Base-by-base conservation (phyloP, 345 rosid genomes). In the Ceriops tagal region DNA sequence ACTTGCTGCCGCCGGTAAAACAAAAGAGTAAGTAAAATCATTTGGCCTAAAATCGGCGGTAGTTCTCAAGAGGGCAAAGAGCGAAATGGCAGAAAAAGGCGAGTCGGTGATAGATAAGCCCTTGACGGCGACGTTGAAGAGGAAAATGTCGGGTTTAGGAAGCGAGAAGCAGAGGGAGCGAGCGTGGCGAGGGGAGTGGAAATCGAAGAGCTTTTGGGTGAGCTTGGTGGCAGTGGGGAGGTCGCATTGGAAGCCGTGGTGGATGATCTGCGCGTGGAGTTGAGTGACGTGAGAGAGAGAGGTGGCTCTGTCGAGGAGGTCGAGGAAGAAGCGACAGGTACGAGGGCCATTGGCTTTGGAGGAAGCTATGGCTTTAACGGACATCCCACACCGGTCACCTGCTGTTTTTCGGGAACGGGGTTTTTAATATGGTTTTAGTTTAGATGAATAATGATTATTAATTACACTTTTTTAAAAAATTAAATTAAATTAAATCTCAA, bases 121-220 rank as follows among this genome's bases (percentile, higher is more conserved):
- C 15, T 83, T 80, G 62, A 91, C 77, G 77, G 89, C 80, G 66
- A 87, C 91, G 68, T 91, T 89, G 80, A 85, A 87, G 70, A 89
- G 87, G 79, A 91, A 91, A 34, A 79, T 75, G 68, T 91, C 97
- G 24, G 97, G 97, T 61, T 71, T 83, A 0, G 77, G 75, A 39
- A 87, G 26, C 68, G 91, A 76, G 72, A 79, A 79, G 80, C 89
- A 81, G 77, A 91, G 80, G 71, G 70, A 52, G 22, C 75, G 85
- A 0, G 92, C 92, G 73, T 81, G 76, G 77, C 60, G 49, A 22
- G 83, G 74, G 87, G 79, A 82, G 66, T 69, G 71, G 74, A 89
- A 79, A 78, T 87, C 81, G 46, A 86, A 81, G 83, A 91, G 84
- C 71, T 70, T 83, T 66, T 89, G 90, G 46, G 82, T 77, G 81